Base-by-base conservation (phyloP, 2,329 filamentous ascomycete genomes). In the Cryoendolithus antarcticus region DNA sequence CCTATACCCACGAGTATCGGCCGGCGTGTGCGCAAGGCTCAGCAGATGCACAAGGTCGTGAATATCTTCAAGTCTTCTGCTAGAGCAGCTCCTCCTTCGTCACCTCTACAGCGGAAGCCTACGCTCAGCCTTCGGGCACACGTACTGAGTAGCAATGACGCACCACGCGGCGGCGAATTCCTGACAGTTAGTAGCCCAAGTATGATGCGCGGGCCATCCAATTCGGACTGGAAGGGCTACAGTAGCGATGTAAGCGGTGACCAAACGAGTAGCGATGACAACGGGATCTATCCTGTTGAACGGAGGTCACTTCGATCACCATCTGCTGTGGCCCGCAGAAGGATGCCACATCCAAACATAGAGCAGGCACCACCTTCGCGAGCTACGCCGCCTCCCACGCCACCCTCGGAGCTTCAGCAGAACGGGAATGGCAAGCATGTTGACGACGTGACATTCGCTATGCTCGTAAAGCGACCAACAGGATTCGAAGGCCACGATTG, bases 231-330 rank as follows among this genome's bases (percentile, higher is more conserved):
- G 15, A 44, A 54, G 40, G 52, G 48, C n/a, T 57, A 46, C 45
- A 58, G 54, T 35, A 58, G 51, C 39, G 55, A 58, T 37, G 53
- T 58, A 27, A 56, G 48, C 24, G 53, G 50, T 15, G 55, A 58
- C 43, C 55, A 58, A 35, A 56, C 53, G 4, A 53, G 52, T 40
- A 58, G 54, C 37, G 53, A 53, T n/a, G 54, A 50, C 9, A 45
- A 54, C 11, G 39, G 30, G 15, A 24, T 11, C 33, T 27, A 27
- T 27, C 24, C 24, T 27, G 7, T 27, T 27, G 24, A 27, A 27
- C 24, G 24, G 7, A 27, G 24, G 24, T 27, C 24, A 8, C 24
- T 27, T 27, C 24, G 24, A 27, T 27, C 24, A 6, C 24, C 24
- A 8, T 27, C 24, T 27, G 24, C 24, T 27, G 24, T 27, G 7